These are phyloP conservation scores for Diplodia seriata DNA, from an alignment of 2,329 filamentous ascomycete genomes.

Conservation along the genomic window DNA sequence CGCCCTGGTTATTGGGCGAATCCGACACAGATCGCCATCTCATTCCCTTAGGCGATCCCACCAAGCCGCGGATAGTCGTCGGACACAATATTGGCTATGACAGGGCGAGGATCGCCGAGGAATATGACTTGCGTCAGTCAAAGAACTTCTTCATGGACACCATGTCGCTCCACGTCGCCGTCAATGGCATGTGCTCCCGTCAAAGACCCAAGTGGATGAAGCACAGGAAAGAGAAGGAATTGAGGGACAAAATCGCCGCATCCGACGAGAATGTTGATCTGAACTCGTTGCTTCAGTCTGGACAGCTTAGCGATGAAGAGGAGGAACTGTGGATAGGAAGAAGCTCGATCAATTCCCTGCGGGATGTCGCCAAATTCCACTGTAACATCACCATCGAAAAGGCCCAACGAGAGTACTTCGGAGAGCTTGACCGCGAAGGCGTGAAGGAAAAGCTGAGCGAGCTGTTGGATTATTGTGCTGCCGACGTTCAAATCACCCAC, in stretches of 20 bases:
- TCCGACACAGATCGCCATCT: conserved; percentile 78
- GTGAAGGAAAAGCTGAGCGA: conserved; percentile 77
- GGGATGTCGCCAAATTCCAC: conserved; percentile 96
- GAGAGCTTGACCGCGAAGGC: conserved; percentile 75
- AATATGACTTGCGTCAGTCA: conserved; percentile 84
- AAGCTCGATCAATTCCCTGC: conserved; percentile 92
- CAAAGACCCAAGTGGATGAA: conserved; percentile 98
- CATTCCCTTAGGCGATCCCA: conserved; percentile 82
- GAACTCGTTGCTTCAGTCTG: conserved; percentile 71
- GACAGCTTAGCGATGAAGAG: conserved; percentile 77
- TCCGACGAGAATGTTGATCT: conserved; percentile 75
- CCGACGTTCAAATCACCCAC: conserved; percentile 92
- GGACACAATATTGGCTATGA: conserved; percentile 98
- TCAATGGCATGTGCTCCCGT: conserved; percentile 98
- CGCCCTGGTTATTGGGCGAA: conserved; percentile 90
- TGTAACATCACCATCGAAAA: conserved; percentile 93
- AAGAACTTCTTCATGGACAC: conserved; percentile 91
- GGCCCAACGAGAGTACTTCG: conserved; percentile 82
- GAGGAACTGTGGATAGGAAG: conserved; percentile 95
- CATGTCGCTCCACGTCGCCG: conserved; percentile 96
- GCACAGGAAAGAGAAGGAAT: conserved; percentile 86
- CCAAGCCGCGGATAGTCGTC: conserved; percentile 76
- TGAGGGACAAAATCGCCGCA: conserved; percentile 78
- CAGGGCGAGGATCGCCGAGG: conserved; percentile 83
- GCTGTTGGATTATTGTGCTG: conserved; percentile 90